Base-by-base conservation (phyloP, 2,329 filamentous ascomycete species). In the Pseudopithomyces maydicus region DNA sequence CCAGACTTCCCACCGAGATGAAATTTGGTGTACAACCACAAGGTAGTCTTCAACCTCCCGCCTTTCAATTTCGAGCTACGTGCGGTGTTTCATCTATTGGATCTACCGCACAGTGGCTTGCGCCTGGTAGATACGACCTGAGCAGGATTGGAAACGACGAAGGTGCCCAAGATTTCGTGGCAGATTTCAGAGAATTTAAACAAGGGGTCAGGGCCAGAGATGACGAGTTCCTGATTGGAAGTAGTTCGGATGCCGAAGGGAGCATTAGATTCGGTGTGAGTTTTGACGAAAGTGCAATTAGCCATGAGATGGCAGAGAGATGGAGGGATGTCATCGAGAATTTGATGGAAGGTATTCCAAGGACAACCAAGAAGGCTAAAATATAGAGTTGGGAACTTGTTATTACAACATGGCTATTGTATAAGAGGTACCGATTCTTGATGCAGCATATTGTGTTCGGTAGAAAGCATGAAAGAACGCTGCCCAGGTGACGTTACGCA, bases 41-140 rank as follows among this genome's bases (percentile, higher is more conserved):
- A 55, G 78, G 79, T 2, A 59, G 44, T 1, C 73, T 78, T 48
- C 64, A 66, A 11, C 69, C 70, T 35, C 70, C 62, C 8, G 61
- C 63, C 20, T 73, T 71, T 14, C 55, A 60, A 4, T 72, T 67
- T 14, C 66, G 58, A 12, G 79, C 79, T 11, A 82, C 80, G 4
- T 80, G 78, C 64, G 79, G 79, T 3, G 77, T 81, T 0, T 78
- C 74, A 22, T 78, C 74, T 14, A 70, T 81, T 0, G 80, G 79
- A 0, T 69, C 72, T 5, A 65, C 74, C 6, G 73, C 74, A 8
- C 55, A 64, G 0, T 71, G 74, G 15, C 71, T 80, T 42, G 66
- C 58, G 43, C 59, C 62, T 0, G 74, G 73, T 0, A 61, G 45
- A 14, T 69, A 70, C 41, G 58, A 67, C 39, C 32, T 75, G n/a